Evolutionary conservation across 73 alveolate species (phyloP).

Genomic region (Paramecium pentaurelia): DNA sequence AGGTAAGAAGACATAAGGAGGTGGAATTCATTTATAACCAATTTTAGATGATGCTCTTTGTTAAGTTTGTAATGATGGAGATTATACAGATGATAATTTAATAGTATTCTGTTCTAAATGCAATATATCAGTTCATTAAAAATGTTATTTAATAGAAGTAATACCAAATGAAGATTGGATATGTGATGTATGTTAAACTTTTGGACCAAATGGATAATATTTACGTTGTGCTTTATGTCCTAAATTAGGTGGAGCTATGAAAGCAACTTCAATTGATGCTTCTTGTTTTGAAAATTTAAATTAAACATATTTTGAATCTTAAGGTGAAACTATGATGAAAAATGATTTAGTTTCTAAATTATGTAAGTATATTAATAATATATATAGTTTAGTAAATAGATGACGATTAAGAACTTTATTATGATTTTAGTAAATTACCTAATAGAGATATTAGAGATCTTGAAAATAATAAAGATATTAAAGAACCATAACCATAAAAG

Average conservation of each 20-base stretch:
- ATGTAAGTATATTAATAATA: background rate
- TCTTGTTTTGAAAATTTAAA: slow-evolving; percentile 10
- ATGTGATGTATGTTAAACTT: slow-evolving; percentile 55
- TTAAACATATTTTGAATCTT: slow-evolving; percentile 45
- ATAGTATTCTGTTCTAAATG: slow-evolving; percentile 64
- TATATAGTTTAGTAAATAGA: background rate
- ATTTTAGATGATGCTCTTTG: slow-evolving; percentile 59
- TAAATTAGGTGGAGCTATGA: slow-evolving; percentile 65
- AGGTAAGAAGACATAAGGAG: background rate
- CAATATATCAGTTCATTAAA: slow-evolving; percentile 60
- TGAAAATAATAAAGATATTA: background rate
- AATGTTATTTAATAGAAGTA: slow-evolving; percentile 57
- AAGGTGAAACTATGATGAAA: slow-evolving; percentile 1
- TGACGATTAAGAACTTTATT: slow-evolving; percentile 40
- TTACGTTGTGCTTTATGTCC: slow-evolving; percentile 62
- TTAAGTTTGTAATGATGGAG: slow-evolving; percentile 63
- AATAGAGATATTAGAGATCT: slow-evolving; percentile 35
- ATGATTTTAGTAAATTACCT: slow-evolving; percentile 38
- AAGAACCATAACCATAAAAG: slow-evolving; percentile 45
- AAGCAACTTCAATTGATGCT: slow-evolving; percentile 23
- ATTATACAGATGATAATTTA: slow-evolving; percentile 62
- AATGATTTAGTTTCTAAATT: background rate
- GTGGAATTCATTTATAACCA: background rate
- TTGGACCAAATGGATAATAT: slow-evolving; percentile 53
- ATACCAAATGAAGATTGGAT: slow-evolving; percentile 64